Evolutionary conservation across 2,329 filamentous ascomycete genomes (phyloP), one percentile per base, ranked within the genome.

Genomic region (Xylariaceae sp.): DNA sequence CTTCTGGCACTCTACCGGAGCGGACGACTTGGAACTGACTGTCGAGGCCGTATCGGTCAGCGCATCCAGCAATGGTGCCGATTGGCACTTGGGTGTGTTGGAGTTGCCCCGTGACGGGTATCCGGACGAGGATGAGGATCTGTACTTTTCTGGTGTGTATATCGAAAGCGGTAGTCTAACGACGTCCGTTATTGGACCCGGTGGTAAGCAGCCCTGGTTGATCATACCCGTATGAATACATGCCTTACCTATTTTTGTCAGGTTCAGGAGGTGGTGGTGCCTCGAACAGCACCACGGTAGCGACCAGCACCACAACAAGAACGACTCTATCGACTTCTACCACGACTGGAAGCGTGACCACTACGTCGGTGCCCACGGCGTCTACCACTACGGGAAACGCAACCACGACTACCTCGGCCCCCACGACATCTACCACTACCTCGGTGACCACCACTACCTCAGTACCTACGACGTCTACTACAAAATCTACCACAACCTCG

Each of bases 1-100:
- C 9, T 83, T 89, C 71, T 89, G 84, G 80, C 84, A 88, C 70
- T 87, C 84, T 0, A 85, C 81, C 12, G 85, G 84, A 37, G 73
- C 74, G 11, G 76, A 78, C 37, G 71, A 78, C 26, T 72, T 89
- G 27, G 75, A 71, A 53, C 77, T 81, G 66, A 79, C 80, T 1
- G 83, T 84, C 3, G 76, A 77, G 3, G 81, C 85, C 1, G 77
- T 89, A 47, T 75, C 76, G 4, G 80, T 76, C 0, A 78, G 76
- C 43, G 81, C 85, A 2, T 81, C 76, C 30, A 85, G 80, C 47
- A 86, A 89, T 67, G 86, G 85, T 40, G 78, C 77, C 2, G 86
- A 89, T 67, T 89, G 84, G 84, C 86, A 90, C 70, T 70, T 90
- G 46, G 86, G 86, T 55, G 80, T 87, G 29, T 73, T 89, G 51